phyloP scores from a whole-genome alignment of 2,329 filamentous ascomycete species.

The Paracorniculantispora psalliotae region DNA sequence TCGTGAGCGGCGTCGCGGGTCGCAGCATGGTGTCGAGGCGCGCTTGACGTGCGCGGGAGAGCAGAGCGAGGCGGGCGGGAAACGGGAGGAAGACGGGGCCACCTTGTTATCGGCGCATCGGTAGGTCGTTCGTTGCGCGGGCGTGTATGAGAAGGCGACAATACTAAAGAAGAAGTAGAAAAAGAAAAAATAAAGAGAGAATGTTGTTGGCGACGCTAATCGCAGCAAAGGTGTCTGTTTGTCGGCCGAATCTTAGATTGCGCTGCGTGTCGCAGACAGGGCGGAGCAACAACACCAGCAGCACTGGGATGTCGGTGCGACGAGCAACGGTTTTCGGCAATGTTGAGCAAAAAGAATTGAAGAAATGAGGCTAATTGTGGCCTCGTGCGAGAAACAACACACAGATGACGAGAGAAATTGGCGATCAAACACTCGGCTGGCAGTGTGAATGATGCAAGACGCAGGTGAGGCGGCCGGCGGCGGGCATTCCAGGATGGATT shows the following conservation, averaged over 20 bases:
- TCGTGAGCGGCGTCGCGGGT: constrained; percentile 83
- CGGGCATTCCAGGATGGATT: too few species aligned
- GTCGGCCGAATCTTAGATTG: background rate
- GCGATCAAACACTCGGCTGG: constrained; percentile 3
- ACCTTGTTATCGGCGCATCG: constrained; percentile 7
- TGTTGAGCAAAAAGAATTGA: background rate
- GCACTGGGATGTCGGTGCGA: background rate
- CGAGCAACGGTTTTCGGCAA: background rate
- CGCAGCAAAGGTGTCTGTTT: background rate
- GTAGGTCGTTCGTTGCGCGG: background rate
- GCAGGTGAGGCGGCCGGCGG: constrained; percentile 5
- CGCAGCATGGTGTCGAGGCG: constrained; percentile 64
- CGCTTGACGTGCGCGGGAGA: constrained; percentile 14
- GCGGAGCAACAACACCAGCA: background rate
- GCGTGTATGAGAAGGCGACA: background rate
- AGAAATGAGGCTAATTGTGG: background rate
- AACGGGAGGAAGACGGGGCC: constrained; percentile 1
- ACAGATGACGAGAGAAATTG: background rate
- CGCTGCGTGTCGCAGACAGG: background rate
- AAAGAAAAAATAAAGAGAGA: background rate
- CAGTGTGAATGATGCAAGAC: constrained; percentile 6
- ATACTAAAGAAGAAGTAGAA: background rate
- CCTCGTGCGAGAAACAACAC: background rate
- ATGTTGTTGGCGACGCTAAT: background rate
- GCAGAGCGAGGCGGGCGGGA: background rate